phyloP scores from a whole-genome alignment of 169 alveolate species.

The Plasmodium coatneyi region DNA sequence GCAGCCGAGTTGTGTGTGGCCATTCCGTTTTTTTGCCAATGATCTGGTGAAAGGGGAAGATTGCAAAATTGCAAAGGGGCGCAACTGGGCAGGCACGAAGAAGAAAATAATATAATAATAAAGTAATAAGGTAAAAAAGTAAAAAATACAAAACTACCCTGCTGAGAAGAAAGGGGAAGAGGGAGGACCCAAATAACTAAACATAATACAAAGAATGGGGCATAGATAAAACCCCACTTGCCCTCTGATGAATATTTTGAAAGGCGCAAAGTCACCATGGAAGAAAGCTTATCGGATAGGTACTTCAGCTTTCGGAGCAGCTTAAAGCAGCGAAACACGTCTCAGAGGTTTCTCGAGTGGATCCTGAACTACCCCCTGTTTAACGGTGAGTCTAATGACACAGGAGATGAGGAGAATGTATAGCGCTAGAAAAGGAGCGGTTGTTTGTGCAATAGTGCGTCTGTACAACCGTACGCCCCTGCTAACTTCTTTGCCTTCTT shows the following conservation, averaged over 20 bases:
- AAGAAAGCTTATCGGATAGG: constrained; percentile 22
- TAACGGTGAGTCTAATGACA: constrained; percentile 32
- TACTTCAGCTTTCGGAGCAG: constrained; percentile 39
- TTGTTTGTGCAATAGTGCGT: background rate
- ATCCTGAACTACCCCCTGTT: constrained; percentile 71
- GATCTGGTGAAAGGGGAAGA: background rate
- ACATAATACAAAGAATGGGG: background rate
- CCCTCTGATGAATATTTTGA: background rate
- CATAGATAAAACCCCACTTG: background rate
- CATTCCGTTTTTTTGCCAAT: background rate
- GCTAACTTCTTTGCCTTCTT: background rate
- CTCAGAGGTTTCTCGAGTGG: constrained; percentile 52
- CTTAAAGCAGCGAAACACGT: constrained; percentile 19
- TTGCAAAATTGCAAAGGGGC: background rate
- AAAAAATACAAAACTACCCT: background rate
- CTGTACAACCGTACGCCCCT: background rate
- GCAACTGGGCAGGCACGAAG: background rate
- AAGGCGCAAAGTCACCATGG: constrained; percentile 17
- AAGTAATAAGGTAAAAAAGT: background rate
- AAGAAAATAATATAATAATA: background rate
- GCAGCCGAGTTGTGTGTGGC: background rate
- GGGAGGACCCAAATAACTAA: background rate
- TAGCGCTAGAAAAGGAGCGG: background rate
- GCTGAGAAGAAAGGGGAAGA: background rate
- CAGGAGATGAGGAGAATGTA: background rate